phyloP scores from a whole-genome alignment of 1,284 basidiomycete species.

The Heterobasidion annosum region DNA sequence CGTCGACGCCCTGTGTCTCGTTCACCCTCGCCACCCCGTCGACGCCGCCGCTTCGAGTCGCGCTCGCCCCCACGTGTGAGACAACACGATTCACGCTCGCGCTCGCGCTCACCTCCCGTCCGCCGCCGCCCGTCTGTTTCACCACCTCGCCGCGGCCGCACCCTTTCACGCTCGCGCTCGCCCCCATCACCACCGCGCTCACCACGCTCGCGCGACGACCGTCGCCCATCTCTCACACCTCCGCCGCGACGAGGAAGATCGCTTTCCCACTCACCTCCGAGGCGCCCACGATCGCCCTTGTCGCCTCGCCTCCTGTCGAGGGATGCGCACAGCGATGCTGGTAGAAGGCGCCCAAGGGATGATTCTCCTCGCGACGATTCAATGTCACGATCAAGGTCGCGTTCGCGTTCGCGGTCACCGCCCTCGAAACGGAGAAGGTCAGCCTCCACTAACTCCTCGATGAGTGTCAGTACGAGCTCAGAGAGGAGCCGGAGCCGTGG shows the following conservation, averaged over 20 bases:
- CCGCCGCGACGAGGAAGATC: slow-evolving; percentile 12
- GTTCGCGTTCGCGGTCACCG: slow-evolving; percentile 5
- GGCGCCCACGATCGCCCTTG: slow-evolving; percentile 6
- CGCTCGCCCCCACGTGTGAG: slow-evolving; percentile 20
- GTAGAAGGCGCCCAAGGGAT: neutral
- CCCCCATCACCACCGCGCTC: slow-evolving; percentile 13
- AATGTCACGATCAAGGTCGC: neutral
- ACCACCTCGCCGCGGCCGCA: slow-evolving; percentile 25
- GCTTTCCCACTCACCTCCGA: slow-evolving; percentile 9
- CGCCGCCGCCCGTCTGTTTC: slow-evolving; percentile 27
- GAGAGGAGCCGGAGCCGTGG: slow-evolving; percentile 9
- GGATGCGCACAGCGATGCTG: neutral
- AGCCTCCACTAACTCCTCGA: slow-evolving; percentile 10
- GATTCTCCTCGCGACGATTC: neutral
- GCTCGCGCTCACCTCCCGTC: slow-evolving; percentile 18
- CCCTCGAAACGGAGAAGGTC: slow-evolving; percentile 4
- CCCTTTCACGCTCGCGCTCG: slow-evolving; percentile 27
- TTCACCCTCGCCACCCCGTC: slow-evolving; percentile 25
- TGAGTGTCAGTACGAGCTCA: slow-evolving; percentile 13
- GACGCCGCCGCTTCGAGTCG: slow-evolving; percentile 22
- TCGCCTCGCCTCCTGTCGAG: neutral
- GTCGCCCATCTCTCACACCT: slow-evolving; percentile 14
- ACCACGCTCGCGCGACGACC: slow-evolving; percentile 12
- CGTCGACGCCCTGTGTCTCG: slow-evolving; percentile 24
- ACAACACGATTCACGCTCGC: slow-evolving; percentile 19